Evolutionary conservation across 495 filamentous ascomycete species (phyloP).

Genomic region (Podospora comata): DNA sequence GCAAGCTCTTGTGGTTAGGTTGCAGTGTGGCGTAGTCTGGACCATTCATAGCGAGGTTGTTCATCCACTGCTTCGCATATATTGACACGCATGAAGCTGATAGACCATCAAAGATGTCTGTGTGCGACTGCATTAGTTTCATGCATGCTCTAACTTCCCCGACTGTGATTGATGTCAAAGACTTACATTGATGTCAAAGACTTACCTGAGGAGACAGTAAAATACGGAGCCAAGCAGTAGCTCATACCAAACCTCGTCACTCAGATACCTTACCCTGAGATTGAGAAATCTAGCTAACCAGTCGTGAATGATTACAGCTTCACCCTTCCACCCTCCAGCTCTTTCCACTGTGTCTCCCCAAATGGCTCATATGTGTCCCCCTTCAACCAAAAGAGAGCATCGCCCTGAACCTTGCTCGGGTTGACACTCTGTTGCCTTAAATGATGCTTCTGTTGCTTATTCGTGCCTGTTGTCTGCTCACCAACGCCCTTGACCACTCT

Average conservation of each 20-base stretch:
- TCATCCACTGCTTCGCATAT: not conserved
- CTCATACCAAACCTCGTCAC: too few relatives aligned
- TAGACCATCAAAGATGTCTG: not conserved
- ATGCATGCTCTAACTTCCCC: too few relatives aligned
- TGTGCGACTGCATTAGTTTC: too few relatives aligned
- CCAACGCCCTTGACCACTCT: conserved; percentile 53
- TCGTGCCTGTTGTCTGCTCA: conserved; percentile 72
- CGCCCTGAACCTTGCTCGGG: conserved; percentile 52
- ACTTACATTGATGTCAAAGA: not conserved
- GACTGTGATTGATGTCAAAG: not conserved
- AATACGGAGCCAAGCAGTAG: too few relatives aligned
- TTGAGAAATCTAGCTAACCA: too few relatives aligned
- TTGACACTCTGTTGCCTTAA: conserved; percentile 70
- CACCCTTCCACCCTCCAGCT: conserved; percentile 61
- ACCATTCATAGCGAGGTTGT: not conserved
- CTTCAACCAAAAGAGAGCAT: conserved; percentile 64
- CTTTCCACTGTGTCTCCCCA: conserved; percentile 61
- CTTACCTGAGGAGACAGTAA: not conserved
- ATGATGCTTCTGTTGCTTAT: conserved; percentile 78
- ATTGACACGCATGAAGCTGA: not conserved
- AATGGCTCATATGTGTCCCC: conserved; percentile 68
- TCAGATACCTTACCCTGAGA: too few relatives aligned
- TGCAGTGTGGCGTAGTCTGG: not conserved
- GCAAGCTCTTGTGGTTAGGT: not conserved
- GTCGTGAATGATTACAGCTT: conserved; percentile 51